Evolutionary conservation across 805 yeast genomes (phyloP).

Genomic region (Kodamaea lidongshanica): DNA sequence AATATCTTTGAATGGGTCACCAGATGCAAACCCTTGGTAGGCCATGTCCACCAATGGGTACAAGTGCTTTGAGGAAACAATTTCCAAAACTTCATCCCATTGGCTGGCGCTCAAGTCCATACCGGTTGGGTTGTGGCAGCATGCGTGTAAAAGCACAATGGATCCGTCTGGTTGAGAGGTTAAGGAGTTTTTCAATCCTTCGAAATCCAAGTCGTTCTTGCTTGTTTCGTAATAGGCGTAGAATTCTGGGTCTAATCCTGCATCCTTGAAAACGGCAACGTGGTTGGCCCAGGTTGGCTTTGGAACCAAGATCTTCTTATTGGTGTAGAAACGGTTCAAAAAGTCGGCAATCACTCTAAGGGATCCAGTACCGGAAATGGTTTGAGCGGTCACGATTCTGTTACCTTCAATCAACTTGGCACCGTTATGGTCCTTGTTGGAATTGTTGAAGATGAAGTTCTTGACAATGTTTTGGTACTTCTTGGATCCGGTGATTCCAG

Average conservation of each 20-base stretch:
- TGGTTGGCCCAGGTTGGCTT: slow-evolving; percentile 96
- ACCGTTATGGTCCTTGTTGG: slow-evolving; percentile 47
- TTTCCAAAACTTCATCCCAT: slow-evolving; percentile 71
- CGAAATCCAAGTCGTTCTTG: slow-evolving; percentile 59
- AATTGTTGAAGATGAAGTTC: slow-evolving; percentile 63
- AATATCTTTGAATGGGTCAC: slow-evolving; percentile 68
- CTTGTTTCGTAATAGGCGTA: slow-evolving; percentile 67
- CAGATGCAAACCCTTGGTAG: slow-evolving; percentile 92
- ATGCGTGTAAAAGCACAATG: slow-evolving; percentile 78
- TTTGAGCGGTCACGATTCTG: slow-evolving; percentile 77
- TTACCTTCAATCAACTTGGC: slow-evolving; percentile 49
- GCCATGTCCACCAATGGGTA: slow-evolving; percentile 90
- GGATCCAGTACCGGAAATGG: slow-evolving; percentile 95
- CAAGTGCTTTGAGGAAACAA: slow-evolving; percentile 50
- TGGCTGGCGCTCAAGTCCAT: slow-evolving; percentile 79
- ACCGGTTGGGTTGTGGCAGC: slow-evolving; percentile 97
- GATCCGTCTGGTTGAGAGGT: slow-evolving; percentile 50
- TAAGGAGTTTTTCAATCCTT: slow-evolving; percentile 57
- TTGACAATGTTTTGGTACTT: slow-evolving; percentile 62
- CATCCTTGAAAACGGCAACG: slow-evolving; percentile 65
- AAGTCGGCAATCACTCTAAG: slow-evolving; percentile 80
- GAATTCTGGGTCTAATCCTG: slow-evolving; percentile 57
- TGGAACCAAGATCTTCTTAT: slow-evolving; percentile 61
- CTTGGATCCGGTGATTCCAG: slow-evolving; percentile 77
- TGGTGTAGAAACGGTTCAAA: slow-evolving; percentile 51